Evolutionary conservation across 2,329 filamentous ascomycete genomes (phyloP).

Genomic region (Aspergillus uvarum): DNA sequence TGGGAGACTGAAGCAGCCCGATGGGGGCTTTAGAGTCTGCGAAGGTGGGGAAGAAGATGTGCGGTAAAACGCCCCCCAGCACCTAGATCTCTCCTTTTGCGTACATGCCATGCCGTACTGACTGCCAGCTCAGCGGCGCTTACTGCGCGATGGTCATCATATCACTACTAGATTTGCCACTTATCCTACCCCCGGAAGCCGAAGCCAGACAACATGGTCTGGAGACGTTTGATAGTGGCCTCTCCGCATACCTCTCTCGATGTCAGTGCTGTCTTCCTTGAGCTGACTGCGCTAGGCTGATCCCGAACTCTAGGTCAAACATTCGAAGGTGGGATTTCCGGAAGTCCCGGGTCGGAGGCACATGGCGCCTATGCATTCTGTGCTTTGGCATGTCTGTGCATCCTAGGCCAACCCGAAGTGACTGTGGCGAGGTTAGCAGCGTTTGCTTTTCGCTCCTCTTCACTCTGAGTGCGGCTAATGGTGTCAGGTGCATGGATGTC

Average conservation of each 20-base stretch:
- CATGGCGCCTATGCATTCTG: slow-evolving; percentile 98
- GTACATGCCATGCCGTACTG: slow-evolving; percentile 19
- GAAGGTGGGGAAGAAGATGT: slow-evolving; percentile 89
- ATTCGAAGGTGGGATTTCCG: slow-evolving; percentile 90
- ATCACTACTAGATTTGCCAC: slow-evolving; percentile 77
- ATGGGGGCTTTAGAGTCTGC: slow-evolving; percentile 87
- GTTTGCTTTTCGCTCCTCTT: slow-evolving; percentile 1
- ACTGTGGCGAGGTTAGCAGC: slow-evolving; percentile 67
- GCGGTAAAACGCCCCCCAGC: slow-evolving; percentile 54
- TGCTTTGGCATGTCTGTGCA: slow-evolving; percentile 81
- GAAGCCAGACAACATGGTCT: slow-evolving; percentile 64
- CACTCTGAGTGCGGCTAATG: slow-evolving; percentile 13
- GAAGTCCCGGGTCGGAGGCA: slow-evolving; percentile 81
- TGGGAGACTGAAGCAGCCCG: slow-evolving; percentile 76
- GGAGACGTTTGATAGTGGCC: slow-evolving; percentile 66
- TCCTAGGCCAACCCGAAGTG: slow-evolving; percentile 75
- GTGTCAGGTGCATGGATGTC: slow-evolving; percentile 69
- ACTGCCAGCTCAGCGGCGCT: slow-evolving; percentile 63
- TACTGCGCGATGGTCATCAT: slow-evolving; percentile 88
- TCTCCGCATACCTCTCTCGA: slow-evolving; percentile 75
- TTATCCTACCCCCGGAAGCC: slow-evolving; percentile 72
- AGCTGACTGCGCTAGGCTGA: slow-evolving; percentile 9
- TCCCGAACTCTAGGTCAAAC: slow-evolving; percentile 67
- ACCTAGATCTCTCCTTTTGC: slow-evolving; percentile 8
- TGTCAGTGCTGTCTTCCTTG: slow-evolving; percentile 57